A percentile compares a stretch with the other conserved stretches of the same genome.
These are phyloP conservation scores for Claviceps africana DNA, from an alignment of 2,329 filamentous ascomycete genomes.

Conservation along the genomic window DNA sequence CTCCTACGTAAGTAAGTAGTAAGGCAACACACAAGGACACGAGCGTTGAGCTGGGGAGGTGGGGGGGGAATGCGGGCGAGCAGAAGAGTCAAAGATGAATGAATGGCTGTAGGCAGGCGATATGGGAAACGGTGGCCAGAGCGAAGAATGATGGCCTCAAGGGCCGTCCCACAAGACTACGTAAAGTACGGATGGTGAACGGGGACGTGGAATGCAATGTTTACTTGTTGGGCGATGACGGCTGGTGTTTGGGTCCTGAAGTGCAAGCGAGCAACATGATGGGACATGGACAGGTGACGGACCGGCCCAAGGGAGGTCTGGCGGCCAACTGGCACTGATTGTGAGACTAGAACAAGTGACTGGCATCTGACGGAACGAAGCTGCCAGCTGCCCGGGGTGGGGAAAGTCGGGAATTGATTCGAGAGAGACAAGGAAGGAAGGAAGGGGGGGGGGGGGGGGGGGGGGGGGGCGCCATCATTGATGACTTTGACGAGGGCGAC, in stretches of 20 bases:
- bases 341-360: constrained; percentile 7
- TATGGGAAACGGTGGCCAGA: background rate
- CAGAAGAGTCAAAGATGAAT: constrained; percentile 1
- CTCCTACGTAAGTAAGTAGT: background rate
- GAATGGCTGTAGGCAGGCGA: constrained; percentile 1
- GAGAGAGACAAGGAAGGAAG: background rate
- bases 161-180: background rate
- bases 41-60: background rate
- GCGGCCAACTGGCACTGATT: constrained; percentile 7
- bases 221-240: constrained; percentile 5
- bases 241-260: constrained; percentile 6
- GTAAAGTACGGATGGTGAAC: background rate
- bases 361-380: constrained; percentile 6
- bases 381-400: constrained; percentile 2
- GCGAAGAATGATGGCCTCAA: constrained; percentile 6
- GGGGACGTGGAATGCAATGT: constrained; percentile 11
- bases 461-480: background rate
- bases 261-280: background rate
- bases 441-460: background rate
- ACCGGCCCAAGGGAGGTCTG: constrained; percentile 6
- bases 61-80: background rate
- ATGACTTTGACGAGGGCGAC: background rate
- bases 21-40: background rate
- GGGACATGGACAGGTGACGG: constrained; percentile 1
- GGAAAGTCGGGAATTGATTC: background rate